Evolutionary conservation across 108 stramenopile genomes (phyloP).

Genomic region (Ochromonas danica): DNA sequence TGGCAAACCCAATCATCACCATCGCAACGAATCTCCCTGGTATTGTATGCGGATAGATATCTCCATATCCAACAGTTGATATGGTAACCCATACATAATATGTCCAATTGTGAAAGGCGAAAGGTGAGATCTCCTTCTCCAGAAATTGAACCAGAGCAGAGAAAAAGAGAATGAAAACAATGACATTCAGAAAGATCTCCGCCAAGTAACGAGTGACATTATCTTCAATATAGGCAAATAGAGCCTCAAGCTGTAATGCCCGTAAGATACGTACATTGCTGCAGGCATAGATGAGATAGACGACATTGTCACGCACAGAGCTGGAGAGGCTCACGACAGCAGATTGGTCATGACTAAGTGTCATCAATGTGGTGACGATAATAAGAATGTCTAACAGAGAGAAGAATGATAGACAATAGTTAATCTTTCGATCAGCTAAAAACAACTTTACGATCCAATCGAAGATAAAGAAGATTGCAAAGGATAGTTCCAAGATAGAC

Average conservation of each 20-base stretch:
- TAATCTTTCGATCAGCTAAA: background rate
- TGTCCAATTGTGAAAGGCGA: constrained; percentile 22
- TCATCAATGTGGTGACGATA: background rate
- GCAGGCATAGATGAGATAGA: too few species aligned
- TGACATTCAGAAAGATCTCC: background rate
- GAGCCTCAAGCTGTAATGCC: background rate
- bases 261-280: constrained; percentile 29
- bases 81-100: constrained; percentile 27
- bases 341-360: too few species aligned
- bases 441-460: constrained; percentile 34
- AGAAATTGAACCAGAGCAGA: constrained; percentile 24
- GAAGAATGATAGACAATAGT: background rate
- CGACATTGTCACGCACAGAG: too few species aligned
- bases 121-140: background rate
- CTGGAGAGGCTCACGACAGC: too few species aligned
- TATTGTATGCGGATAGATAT: constrained; percentile 6
- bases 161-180: background rate
- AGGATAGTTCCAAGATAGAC: constrained; percentile 1
- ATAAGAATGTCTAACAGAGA: background rate
- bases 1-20: constrained; percentile 32
- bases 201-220: background rate
- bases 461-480: background rate
- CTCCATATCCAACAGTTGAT: constrained; percentile 33
- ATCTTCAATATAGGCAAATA: constrained; percentile 11
- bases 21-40: background rate